phyloP scores from a whole-genome alignment of 1,139 yeast genomes.

The Yamadazyma epiphylla region DNA sequence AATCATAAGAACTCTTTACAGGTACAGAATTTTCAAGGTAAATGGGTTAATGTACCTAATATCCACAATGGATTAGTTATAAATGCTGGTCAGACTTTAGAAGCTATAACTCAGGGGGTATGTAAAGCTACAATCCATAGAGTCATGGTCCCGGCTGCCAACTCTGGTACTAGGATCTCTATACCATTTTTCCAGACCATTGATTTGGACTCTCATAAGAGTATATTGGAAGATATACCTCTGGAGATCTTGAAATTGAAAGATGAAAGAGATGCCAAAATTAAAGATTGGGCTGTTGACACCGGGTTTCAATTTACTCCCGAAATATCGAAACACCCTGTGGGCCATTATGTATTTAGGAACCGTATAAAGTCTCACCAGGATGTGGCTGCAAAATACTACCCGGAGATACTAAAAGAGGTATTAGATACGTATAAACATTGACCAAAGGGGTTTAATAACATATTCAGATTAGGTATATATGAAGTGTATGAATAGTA shows the following conservation, averaged over 20 bases:
- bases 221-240: slow-evolving; percentile 29
- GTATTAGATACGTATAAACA: slow-evolving; percentile 17
- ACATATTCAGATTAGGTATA: too few species aligned
- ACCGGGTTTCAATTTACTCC: slow-evolving; percentile 51
- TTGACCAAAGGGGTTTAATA: too few species aligned
- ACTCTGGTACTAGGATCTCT: slow-evolving; percentile 50
- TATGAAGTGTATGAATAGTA: too few species aligned
- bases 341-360: slow-evolving; percentile 59
- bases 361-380: slow-evolving; percentile 65
- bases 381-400: slow-evolving; percentile 64
- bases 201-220: slow-evolving; percentile 41
- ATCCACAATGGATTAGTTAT: slow-evolving; percentile 44
- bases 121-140: slow-evolving; percentile 68
- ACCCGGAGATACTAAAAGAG: slow-evolving; percentile 45
- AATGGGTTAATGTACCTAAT: slow-evolving; percentile 57
- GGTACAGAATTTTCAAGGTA: slow-evolving; percentile 59
- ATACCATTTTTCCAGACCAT: slow-evolving; percentile 56
- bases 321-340: slow-evolving; percentile 38
- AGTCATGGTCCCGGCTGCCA: slow-evolving; percentile 52
- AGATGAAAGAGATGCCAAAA: slow-evolving; percentile 33
- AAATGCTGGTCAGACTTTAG: slow-evolving; percentile 54
- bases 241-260: slow-evolving; percentile 26
- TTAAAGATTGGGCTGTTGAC: slow-evolving; percentile 38
- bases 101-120: slow-evolving; percentile 50
- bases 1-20: slow-evolving; percentile 49